phyloP scores from a whole-genome alignment of 2,329 filamentous ascomycete species.

The Stemphylium lycopersici region DNA sequence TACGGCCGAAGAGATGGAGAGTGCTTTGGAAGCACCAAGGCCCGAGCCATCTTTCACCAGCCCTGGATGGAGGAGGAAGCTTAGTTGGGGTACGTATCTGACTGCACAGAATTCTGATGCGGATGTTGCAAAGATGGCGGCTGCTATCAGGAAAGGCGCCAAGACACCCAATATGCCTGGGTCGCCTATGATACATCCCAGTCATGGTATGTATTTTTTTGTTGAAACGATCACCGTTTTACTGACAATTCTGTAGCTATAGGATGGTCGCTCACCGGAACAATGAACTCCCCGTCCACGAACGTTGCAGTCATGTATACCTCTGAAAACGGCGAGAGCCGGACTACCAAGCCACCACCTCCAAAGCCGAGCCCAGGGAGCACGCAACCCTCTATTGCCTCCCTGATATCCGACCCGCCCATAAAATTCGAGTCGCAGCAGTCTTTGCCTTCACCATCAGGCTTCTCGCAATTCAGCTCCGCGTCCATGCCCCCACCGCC shows the following conservation, averaged over 20 bases:
- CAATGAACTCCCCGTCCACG: slow-evolving; percentile 82
- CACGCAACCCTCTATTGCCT: slow-evolving; percentile 39
- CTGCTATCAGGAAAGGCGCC: slow-evolving; percentile 40
- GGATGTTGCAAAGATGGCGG: slow-evolving; percentile 39
- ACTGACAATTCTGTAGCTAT: slow-evolving; percentile 59
- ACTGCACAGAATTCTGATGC: slow-evolving; percentile 40
- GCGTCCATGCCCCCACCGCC: slow-evolving; percentile 45
- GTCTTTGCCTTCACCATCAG: slow-evolving; percentile 30
- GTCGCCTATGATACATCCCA: slow-evolving; percentile 58
- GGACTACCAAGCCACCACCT: slow-evolving; percentile 26
- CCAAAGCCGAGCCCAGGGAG: slow-evolving; percentile 30
- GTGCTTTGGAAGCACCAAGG: slow-evolving; percentile 63
- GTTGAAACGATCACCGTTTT: not conserved
- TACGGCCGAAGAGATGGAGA: slow-evolving; percentile 77
- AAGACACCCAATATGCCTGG: slow-evolving; percentile 42
- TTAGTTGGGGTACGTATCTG: slow-evolving; percentile 53
- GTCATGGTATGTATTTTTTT: slow-evolving; percentile 52
- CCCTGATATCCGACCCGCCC: slow-evolving; percentile 35
- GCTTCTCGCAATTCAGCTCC: slow-evolving; percentile 33
- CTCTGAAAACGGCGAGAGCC: slow-evolving; percentile 49
- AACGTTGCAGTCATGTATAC: slow-evolving; percentile 83
- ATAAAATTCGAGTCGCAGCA: slow-evolving; percentile 37
- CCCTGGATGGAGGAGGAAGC: slow-evolving; percentile 58
- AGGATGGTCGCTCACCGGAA: slow-evolving; percentile 87
- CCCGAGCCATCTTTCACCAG: slow-evolving; percentile 58